These are phyloP conservation scores for Trichoderma virens DNA, from an alignment of 495 filamentous ascomycete genomes.

Conservation along the genomic window DNA sequence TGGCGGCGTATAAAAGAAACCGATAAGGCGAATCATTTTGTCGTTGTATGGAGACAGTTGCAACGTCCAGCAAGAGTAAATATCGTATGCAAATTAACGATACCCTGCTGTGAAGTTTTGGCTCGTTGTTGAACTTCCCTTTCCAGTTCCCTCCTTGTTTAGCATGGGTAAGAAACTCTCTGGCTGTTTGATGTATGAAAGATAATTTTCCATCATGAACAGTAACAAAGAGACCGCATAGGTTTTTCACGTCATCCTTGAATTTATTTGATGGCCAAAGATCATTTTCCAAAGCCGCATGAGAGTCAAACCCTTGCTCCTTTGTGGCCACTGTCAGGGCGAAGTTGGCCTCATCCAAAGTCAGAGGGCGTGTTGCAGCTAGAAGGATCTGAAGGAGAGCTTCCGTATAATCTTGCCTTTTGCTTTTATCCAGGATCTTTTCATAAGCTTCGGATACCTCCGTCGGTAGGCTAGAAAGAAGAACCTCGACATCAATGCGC, in stretches of 20 bases:
- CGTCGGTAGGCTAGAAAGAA: conserved; percentile 22
- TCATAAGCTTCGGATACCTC: conserved; percentile 29
- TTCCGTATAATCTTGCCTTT: conserved; percentile 12
- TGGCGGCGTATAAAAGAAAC: background rate
- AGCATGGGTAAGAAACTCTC: conserved; percentile 27
- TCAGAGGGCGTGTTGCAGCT: conserved; percentile 21
- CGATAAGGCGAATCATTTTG: too few species aligned
- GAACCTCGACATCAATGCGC: conserved; percentile 15
- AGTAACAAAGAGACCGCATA: conserved; percentile 32
- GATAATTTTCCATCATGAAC: conserved; percentile 27
- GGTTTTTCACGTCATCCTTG: conserved; percentile 19
- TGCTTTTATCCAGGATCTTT: conserved; percentile 17
- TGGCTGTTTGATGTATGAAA: conserved; percentile 37
- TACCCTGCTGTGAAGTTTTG: conserved; percentile 14
- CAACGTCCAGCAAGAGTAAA: conserved; percentile 14
- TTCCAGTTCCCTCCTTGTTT: conserved; percentile 15
- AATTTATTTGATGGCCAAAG: conserved; percentile 16
- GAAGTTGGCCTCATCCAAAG: conserved; percentile 18
- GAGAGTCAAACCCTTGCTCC: background rate
- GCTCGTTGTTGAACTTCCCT: conserved; percentile 12
- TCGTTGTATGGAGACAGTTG: background rate
- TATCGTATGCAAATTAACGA: conserved; percentile 16
- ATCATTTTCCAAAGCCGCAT: conserved; percentile 1
- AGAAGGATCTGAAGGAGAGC: conserved; percentile 23
- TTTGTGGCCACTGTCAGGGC: conserved; percentile 16